Conservation (phyloP, 352 stramenopile genomes). For the Phytophthora constricta region DNA sequence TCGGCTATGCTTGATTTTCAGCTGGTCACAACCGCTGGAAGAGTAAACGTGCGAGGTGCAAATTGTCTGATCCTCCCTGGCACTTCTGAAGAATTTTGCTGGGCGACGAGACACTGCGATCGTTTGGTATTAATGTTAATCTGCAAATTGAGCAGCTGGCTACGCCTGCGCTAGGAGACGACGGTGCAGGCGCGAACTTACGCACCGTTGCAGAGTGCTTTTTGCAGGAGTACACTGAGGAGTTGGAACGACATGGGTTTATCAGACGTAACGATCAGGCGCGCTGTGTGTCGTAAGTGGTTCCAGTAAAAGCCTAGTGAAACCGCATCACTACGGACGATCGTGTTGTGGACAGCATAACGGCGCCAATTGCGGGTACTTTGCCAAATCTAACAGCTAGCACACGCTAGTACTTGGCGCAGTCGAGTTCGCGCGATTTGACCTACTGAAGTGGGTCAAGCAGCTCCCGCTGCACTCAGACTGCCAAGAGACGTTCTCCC, state of each 20-base stretch:
- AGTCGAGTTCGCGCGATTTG: conserved; percentile 13
- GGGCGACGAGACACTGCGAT: background rate
- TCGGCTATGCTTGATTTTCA: background rate
- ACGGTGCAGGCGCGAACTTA: background rate
- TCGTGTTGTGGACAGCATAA: conserved; percentile 5
- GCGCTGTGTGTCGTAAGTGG: background rate
- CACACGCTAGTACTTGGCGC: background rate
- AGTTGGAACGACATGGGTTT: background rate
- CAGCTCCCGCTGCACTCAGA: conserved; percentile 1
- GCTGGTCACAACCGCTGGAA: background rate
- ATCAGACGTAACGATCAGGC: background rate
- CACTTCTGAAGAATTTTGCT: background rate
- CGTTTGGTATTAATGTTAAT: background rate
- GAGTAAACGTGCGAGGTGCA: background rate
- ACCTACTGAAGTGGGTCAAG: conserved; percentile 27
- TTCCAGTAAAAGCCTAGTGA: background rate
- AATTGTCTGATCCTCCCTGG: background rate
- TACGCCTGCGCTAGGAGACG: background rate
- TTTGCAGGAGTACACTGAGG: background rate
- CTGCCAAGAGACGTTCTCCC: conserved; percentile 23
- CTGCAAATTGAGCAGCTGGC: background rate
- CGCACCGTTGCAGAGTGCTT: background rate
- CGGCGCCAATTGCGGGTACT: conserved; percentile 1
- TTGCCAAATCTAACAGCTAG: conserved; percentile 6
- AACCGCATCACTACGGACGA: background rate